Conservation (phyloP, 1,284 basidiomycete species). For the Ustilago trichophora region DNA sequence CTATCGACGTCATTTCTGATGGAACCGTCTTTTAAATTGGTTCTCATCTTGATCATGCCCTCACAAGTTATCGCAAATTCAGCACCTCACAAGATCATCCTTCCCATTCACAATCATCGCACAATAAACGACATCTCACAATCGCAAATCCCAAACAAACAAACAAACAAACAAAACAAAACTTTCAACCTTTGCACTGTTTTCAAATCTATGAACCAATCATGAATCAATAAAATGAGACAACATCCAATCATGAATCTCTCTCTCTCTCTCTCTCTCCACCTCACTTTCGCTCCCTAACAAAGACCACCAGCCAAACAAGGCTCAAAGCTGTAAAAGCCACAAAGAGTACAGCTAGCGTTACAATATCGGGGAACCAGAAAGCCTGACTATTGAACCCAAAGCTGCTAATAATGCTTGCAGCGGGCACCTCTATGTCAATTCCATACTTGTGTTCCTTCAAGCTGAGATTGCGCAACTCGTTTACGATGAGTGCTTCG, state of each 20-base stretch:
- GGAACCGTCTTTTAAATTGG: constrained; percentile 38
- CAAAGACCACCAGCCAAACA: constrained; percentile 47
- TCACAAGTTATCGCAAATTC: too few species aligned
- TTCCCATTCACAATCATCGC: too few species aligned
- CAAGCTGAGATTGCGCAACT: constrained; percentile 88
- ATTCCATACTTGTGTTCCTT: constrained; percentile 72
- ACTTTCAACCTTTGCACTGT: too few species aligned
- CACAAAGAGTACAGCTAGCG: constrained; percentile 29
- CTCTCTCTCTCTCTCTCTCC: background rate
- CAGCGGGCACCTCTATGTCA: constrained; percentile 55
- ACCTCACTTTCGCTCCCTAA: constrained; percentile 42
- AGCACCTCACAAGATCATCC: too few species aligned
- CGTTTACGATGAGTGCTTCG: constrained; percentile 93
- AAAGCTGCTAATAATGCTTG: constrained; percentile 48
- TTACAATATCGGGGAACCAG: constrained; percentile 52
- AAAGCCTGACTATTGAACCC: constrained; percentile 54
- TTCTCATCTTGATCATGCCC: too few species aligned
- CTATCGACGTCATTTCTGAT: constrained; percentile 70
- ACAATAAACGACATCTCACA: too few species aligned
- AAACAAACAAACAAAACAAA: too few species aligned
- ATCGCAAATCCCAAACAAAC: too few species aligned
- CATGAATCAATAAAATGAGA: too few species aligned
- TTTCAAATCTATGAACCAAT: too few species aligned
- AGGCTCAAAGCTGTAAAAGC: constrained; percentile 22
- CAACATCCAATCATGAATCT: too few species aligned